Percentiles rank a stretch among this genome's conserved stretches.
Evolutionary conservation across 2,329 filamentous ascomycete genomes (phyloP).

Genomic region (Penicillium digitatum): DNA sequence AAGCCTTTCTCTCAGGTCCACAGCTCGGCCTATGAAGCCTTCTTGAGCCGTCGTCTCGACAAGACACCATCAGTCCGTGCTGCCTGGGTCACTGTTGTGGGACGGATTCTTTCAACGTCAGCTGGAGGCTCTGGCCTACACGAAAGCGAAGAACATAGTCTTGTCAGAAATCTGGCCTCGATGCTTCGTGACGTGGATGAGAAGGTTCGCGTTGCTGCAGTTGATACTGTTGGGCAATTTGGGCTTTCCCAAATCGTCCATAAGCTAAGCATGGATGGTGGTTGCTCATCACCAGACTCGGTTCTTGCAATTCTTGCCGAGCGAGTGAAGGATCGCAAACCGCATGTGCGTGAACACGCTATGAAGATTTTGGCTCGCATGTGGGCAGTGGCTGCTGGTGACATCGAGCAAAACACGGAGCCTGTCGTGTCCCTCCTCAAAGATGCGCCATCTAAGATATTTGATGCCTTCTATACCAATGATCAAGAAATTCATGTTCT

Average conservation of each 20-base stretch:
- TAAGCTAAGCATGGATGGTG: constrained; percentile 73
- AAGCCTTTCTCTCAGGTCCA: constrained; percentile 87
- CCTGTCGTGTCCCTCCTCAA: constrained; percentile 69
- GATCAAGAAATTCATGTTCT: constrained; percentile 80
- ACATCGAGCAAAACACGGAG: constrained; percentile 79
- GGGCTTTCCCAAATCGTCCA: constrained; percentile 74
- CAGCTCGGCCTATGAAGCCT: constrained; percentile 72
- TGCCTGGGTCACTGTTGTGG: constrained; percentile 79
- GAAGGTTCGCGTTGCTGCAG: constrained; percentile 82
- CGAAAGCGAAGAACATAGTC: constrained; percentile 70
- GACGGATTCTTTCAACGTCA: constrained; percentile 83
- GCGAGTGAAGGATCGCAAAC: constrained; percentile 80
- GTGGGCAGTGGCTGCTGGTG: constrained; percentile 89
- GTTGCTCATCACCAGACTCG: constrained; percentile 70
- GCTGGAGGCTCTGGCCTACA: constrained; percentile 86
- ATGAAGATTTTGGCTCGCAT: constrained; percentile 80
- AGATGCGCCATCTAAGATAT: constrained; percentile 76
- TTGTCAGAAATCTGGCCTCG: constrained; percentile 71
- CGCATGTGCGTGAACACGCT: constrained; percentile 75
- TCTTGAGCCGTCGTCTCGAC: constrained; percentile 79
- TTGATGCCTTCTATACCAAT: constrained; percentile 86
- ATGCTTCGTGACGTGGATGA: constrained; percentile 87
- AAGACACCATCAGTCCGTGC: constrained; percentile 77
- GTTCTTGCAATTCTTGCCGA: constrained; percentile 79
- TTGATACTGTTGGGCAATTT: constrained; percentile 77